Conservation (phyloP, 2,329 filamentous ascomycete species). For the Diplodia scrobiculata region DNA sequence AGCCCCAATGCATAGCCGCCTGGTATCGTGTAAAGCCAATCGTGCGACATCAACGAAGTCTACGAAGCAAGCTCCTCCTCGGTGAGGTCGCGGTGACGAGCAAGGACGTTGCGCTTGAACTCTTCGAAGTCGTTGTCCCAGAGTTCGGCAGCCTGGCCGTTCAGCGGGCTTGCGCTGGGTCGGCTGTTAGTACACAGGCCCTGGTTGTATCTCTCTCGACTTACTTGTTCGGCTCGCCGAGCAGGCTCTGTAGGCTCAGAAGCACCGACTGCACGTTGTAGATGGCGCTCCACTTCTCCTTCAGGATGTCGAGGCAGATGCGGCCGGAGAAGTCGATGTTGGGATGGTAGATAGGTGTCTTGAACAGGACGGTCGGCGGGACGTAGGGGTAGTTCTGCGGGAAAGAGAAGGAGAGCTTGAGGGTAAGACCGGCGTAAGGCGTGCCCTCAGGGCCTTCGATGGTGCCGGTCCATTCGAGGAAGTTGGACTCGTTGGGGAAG, state of each 20-base stretch:
- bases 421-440: slow-evolving; percentile 80
- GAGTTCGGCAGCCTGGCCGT: slow-evolving; percentile 91
- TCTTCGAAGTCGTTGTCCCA: slow-evolving; percentile 88
- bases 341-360: slow-evolving; percentile 98
- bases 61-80: slow-evolving; percentile 46
- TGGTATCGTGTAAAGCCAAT: slow-evolving; percentile 4
- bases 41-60: not conserved
- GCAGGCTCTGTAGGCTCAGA: slow-evolving; percentile 87
- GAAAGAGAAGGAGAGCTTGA: slow-evolving; percentile 92
- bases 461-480: slow-evolving; percentile 90
- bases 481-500: slow-evolving; percentile 89
- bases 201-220: slow-evolving; percentile 41
- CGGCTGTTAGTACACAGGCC: slow-evolving; percentile 31
- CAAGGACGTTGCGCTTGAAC: slow-evolving; percentile 76
- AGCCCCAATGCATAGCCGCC: slow-evolving; percentile 13
- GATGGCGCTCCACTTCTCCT: slow-evolving; percentile 98
- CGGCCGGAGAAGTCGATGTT: slow-evolving; percentile 97
- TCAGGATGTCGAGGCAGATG: slow-evolving; percentile 96
- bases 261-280: slow-evolving; percentile 96
- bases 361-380: slow-evolving; percentile 90
- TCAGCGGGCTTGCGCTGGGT: slow-evolving; percentile 81
- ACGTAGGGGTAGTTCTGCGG: slow-evolving; percentile 91
- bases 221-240: slow-evolving; percentile 98
- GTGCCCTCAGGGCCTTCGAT: slow-evolving; percentile 90
- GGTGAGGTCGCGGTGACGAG: slow-evolving; percentile 61